A percentile compares a stretch with the other conserved stretches of the same genome.
Evolutionary conservation across 768 basidiomycete species (phyloP).

Genomic region (Crassisporium funariophilum): DNA sequence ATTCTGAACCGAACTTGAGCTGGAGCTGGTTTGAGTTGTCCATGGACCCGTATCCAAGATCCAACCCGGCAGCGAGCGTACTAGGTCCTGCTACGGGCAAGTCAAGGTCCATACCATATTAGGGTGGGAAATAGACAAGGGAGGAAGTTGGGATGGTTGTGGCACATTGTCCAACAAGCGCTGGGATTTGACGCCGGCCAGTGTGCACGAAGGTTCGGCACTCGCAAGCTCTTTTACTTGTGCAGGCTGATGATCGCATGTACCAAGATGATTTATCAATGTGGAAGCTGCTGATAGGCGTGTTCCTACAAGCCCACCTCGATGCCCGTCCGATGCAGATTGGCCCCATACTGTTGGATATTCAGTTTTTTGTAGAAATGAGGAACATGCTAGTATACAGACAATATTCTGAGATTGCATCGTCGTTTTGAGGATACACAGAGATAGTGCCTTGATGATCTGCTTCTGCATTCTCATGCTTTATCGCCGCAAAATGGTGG

Average conservation of each 20-base stretch:
- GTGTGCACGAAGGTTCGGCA: neutral
- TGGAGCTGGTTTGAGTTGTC: neutral
- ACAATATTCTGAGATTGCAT: neutral
- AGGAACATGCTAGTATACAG: neutral
- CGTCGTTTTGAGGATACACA: neutral
- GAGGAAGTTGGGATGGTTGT: neutral
- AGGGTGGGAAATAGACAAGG: neutral
- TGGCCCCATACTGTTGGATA: neutral
- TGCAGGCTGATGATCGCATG: neutral
- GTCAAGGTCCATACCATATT: neutral
- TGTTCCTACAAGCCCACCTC: neutral
- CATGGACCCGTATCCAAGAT: neutral
- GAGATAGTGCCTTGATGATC: neutral
- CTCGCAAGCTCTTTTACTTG: neutral
- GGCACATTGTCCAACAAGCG: neutral
- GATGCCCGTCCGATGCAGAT: neutral
- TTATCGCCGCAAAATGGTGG: neutral
- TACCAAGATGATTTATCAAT: neutral
- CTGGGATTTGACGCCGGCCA: neutral
- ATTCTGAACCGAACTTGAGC: neutral
- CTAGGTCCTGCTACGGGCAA: neutral
- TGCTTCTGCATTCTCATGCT: neutral
- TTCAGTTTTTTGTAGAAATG: neutral
- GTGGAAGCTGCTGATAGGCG: neutral
- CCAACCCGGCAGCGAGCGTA: neutral